Evolutionary conservation across 2,329 filamentous ascomycete species (phyloP).

Genomic region (Talaromyces sp.): DNA sequence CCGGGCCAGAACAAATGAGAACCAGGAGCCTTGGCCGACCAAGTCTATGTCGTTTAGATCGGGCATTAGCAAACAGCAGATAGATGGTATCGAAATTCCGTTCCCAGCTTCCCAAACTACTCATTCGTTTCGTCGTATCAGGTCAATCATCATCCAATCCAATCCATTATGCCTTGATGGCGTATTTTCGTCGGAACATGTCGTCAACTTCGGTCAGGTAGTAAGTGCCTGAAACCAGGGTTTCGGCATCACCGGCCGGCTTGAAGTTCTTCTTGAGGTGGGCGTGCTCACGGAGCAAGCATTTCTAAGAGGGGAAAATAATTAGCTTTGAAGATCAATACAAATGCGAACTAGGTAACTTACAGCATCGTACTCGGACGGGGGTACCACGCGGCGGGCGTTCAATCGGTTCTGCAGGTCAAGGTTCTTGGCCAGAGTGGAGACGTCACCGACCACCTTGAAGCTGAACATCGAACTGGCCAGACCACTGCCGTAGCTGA

Average conservation of each 20-base stretch:
- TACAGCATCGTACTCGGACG: conserved; percentile 69
- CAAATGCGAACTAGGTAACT: conserved; percentile 28
- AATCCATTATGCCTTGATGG: conserved; percentile 60
- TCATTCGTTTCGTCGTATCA: neutral
- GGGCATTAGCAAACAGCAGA: neutral
- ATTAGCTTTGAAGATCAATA: neutral
- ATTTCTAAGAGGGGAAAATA: conserved; percentile 54
- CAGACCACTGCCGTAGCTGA: conserved; percentile 75
- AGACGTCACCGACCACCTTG: conserved; percentile 63
- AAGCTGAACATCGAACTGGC: conserved; percentile 68
- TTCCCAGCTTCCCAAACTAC: neutral
- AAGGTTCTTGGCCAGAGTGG: conserved; percentile 61
- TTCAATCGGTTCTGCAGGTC: conserved; percentile 66
- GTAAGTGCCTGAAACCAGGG: conserved; percentile 63
- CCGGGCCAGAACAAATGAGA: neutral
- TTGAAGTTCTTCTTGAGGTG: conserved; percentile 76
- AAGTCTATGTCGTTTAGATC: neutral
- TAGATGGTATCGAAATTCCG: neutral
- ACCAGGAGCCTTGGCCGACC: neutral
- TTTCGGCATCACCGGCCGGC: conserved; percentile 63
- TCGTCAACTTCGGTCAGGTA: conserved; percentile 77
- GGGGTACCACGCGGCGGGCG: conserved; percentile 60
- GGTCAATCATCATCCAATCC: neutral
- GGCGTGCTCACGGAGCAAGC: conserved; percentile 73
- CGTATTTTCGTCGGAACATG: conserved; percentile 79